Evolutionary conservation across 2,329 filamentous ascomycete genomes (phyloP).

Genomic region (Paecilomyces dactylethromorphus): DNA sequence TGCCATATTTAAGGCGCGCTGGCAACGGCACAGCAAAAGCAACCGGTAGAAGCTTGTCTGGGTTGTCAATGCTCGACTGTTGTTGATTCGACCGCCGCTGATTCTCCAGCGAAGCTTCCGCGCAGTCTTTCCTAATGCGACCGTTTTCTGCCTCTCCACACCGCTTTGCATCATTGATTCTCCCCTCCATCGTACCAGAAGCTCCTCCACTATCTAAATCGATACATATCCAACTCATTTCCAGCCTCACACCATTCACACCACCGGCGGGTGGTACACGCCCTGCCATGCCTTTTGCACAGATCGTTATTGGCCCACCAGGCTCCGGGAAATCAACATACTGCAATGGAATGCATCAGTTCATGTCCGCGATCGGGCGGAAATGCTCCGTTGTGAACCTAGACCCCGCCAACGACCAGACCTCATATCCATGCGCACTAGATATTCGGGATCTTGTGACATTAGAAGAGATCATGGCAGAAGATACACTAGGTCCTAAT

Average conservation of each 20-base stretch:
- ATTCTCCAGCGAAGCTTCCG: constrained; percentile 16
- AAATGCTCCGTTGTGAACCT: constrained; percentile 95
- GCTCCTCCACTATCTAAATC: not conserved
- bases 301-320: constrained; percentile 88
- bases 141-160: constrained; percentile 25
- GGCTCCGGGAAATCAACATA: constrained; percentile 96
- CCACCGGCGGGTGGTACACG: not conserved
- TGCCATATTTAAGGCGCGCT: constrained; percentile 25
- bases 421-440: constrained; percentile 79
- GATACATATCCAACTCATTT: not conserved
- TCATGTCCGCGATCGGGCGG: constrained; percentile 89
- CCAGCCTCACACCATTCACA: not conserved
- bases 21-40: not conserved
- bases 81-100: constrained; percentile 11
- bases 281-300: constrained; percentile 52
- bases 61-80: constrained; percentile 10
- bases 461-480: constrained; percentile 89
- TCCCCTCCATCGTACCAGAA: constrained; percentile 14
- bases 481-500: constrained; percentile 85
- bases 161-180: constrained; percentile 22
- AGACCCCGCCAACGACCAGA: constrained; percentile 92
- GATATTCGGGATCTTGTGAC: constrained; percentile 86
- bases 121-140: constrained; percentile 6
- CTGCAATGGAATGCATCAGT: constrained; percentile 98
- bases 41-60: not conserved